Conservation (phyloP, 192 early-diverging fungal species). For the Rhizophagus clarus region DNA sequence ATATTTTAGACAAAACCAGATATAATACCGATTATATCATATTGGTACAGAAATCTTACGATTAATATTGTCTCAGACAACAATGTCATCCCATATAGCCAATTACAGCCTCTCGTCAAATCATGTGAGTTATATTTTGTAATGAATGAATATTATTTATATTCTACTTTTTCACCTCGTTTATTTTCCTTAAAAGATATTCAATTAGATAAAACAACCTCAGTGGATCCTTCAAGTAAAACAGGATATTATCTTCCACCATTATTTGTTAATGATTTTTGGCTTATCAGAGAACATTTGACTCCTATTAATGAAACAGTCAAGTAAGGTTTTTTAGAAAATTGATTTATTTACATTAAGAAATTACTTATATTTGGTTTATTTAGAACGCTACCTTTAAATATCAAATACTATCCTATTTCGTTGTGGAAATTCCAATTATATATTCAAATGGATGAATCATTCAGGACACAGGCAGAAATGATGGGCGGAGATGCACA, state of each 20-base stretch:
- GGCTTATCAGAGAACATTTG: conserved; percentile 70
- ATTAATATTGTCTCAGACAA: conserved; percentile 58
- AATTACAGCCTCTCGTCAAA: conserved; percentile 54
- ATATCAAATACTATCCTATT: conserved; percentile 64
- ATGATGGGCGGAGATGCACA: conserved; percentile 55
- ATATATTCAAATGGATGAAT: conserved; percentile 69
- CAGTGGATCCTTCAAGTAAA: conserved; percentile 38
- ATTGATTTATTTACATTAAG: not conserved
- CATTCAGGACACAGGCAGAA: conserved; percentile 60
- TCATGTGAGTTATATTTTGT: conserved; percentile 46
- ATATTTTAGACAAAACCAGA: not conserved
- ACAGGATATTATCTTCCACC: conserved; percentile 66
- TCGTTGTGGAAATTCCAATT: conserved; percentile 76
- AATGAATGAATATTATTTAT: not conserved
- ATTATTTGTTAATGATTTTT: conserved; percentile 82
- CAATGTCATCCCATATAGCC: conserved; percentile 45
- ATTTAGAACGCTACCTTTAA: conserved; percentile 62
- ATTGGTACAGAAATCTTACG: conserved; percentile 83
- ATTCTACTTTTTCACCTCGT: not conserved
- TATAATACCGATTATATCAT: conserved; percentile 53
- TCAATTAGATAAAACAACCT: conserved; percentile 44
- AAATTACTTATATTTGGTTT: not conserved
- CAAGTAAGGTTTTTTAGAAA: conserved; percentile 44
- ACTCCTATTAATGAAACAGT: conserved; percentile 74
- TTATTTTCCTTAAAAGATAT: conserved; percentile 34